Percentiles rank a stretch among this genome's conserved stretches.
phyloP scores from a whole-genome alignment of 495 filamentous ascomycete species.

The Talaromyces wortmannii region DNA sequence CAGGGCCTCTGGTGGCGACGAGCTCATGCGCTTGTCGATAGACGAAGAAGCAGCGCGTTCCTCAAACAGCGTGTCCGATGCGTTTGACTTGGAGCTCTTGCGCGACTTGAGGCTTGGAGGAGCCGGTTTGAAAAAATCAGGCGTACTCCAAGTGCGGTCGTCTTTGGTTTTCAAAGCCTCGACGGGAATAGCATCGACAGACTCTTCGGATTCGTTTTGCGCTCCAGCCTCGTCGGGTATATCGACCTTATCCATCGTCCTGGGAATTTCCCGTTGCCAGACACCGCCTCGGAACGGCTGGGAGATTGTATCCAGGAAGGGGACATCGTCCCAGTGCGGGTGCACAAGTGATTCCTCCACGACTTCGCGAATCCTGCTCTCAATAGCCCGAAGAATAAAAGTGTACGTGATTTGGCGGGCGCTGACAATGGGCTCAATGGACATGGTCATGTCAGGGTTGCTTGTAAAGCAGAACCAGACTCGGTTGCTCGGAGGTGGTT shows the following conservation, averaged over 20 bases:
- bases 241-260: slow-evolving; percentile 39
- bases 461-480: slow-evolving; percentile 91
- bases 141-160: slow-evolving; percentile 58
- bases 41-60: slow-evolving; percentile 28
- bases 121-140: slow-evolving; percentile 26
- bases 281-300: slow-evolving; percentile 83
- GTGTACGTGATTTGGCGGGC: slow-evolving; percentile 91
- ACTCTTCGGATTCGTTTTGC: slow-evolving; percentile 33
- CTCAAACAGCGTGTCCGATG: slow-evolving; percentile 18
- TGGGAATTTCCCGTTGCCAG: slow-evolving; percentile 59
- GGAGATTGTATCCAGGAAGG: slow-evolving; percentile 72
- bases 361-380: slow-evolving; percentile 88
- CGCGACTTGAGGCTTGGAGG: slow-evolving; percentile 22
- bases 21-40: slow-evolving; percentile 24
- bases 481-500: slow-evolving; percentile 91
- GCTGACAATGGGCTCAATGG: slow-evolving; percentile 91
- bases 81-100: slow-evolving; percentile 17
- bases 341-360: slow-evolving; percentile 87
- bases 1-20: slow-evolving; percentile 46
- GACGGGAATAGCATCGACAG: slow-evolving; percentile 22
- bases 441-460: slow-evolving; percentile 86
- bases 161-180: slow-evolving; percentile 33
- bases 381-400: slow-evolving; percentile 85
- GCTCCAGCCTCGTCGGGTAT: slow-evolving; percentile 50
- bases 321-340: slow-evolving; percentile 92